Evolutionary conservation across 495 filamentous ascomycete species (phyloP).

Genomic region (Podospora pseudoanserina): DNA sequence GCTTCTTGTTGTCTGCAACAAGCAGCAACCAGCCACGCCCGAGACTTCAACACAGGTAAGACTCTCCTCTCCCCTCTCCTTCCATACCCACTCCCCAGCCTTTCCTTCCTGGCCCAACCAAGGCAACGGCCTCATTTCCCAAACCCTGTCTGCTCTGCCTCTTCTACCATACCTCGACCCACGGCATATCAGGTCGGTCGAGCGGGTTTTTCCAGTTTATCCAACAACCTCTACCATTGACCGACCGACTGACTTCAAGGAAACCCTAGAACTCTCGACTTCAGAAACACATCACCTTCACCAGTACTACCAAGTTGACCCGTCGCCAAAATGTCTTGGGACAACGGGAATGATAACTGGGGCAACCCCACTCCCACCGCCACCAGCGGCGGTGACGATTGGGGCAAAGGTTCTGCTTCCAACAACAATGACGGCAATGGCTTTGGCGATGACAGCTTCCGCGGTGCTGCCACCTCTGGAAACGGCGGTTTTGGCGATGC

Average conservation of each 20-base stretch:
- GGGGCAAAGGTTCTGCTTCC: neutral
- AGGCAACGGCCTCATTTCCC: neutral
- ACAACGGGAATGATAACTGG: neutral
- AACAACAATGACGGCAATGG: neutral
- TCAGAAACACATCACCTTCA: neutral
- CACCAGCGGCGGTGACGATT: neutral
- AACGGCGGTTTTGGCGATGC: conserved; percentile 65
- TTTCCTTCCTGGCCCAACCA: neutral
- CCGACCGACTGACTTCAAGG: neutral
- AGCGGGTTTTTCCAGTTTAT: neutral
- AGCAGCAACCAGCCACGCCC: neutral
- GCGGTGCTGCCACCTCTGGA: conserved; percentile 11
- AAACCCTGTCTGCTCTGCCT: neutral
- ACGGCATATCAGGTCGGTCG: neutral
- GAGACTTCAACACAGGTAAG: neutral
- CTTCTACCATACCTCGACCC: neutral
- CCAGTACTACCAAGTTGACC: neutral
- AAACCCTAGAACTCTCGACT: neutral
- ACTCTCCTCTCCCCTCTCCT: neutral
- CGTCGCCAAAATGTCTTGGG: conserved; percentile 6
- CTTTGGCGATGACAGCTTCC: neutral
- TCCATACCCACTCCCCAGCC: neutral
- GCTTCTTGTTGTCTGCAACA: neutral
- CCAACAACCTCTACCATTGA: neutral
- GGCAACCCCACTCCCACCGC: neutral